phyloP scores from a whole-genome alignment of 768 basidiomycete species.

The Leccinum subgranulosum region DNA sequence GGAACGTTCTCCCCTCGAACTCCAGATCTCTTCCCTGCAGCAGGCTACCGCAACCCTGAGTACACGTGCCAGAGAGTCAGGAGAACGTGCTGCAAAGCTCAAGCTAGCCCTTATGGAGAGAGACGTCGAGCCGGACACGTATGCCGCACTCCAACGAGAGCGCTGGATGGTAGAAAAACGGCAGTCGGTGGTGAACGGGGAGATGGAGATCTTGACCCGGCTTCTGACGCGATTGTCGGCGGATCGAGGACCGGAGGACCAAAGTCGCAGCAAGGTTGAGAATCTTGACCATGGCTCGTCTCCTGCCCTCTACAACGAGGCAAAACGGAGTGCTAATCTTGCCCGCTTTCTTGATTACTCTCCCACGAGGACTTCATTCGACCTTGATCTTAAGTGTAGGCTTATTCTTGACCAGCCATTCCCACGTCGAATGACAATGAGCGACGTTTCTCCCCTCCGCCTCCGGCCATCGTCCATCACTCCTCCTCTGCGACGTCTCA shows the following conservation, averaged over 20 bases:
- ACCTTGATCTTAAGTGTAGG: constrained; percentile 31
- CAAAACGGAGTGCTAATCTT: constrained; percentile 36
- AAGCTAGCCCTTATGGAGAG: constrained; percentile 37
- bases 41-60: constrained; percentile 42
- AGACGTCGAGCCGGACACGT: constrained; percentile 36
- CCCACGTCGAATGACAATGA: constrained; percentile 35
- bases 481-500: constrained; percentile 25
- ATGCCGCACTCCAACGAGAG: constrained; percentile 40
- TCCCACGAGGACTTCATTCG: constrained; percentile 32
- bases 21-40: constrained; percentile 47
- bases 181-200: constrained; percentile 34
- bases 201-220: constrained; percentile 36
- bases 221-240: constrained; percentile 33
- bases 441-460: constrained; percentile 34
- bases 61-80: constrained; percentile 44
- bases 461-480: constrained; percentile 30
- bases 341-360: constrained; percentile 37
- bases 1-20: constrained; percentile 38
- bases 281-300: constrained; percentile 6
- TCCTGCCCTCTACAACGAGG: constrained; percentile 23
- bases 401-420: constrained; percentile 26
- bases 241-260: constrained; percentile 21
- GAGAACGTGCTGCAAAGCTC: constrained; percentile 40
- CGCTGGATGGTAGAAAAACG: constrained; percentile 52
- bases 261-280: constrained; percentile 9